Evolutionary conservation across 2,329 filamentous ascomycete species (phyloP), one percentile per base, ranked within the genome.

Genomic region (Ceratocystis papillata): DNA sequence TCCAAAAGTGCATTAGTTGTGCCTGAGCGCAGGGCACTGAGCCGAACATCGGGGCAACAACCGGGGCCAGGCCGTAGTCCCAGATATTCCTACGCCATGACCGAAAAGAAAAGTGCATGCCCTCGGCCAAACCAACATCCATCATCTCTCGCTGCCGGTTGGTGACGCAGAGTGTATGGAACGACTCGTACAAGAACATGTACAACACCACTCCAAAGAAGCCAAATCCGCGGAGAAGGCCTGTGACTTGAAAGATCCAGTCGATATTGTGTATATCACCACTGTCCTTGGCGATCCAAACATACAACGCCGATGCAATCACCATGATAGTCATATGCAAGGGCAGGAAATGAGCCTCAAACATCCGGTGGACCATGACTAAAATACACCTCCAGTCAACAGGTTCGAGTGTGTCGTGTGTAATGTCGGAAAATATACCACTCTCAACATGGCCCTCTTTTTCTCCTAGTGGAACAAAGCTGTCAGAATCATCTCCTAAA

Each of bases 341-440:
- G 0, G 87, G 86, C 28, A 89, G 76, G 72, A 89, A 89, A 73
- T 89, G 87, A 0, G 87, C 87, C 73, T 89, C 87, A 71, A 87
- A 89, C n/a, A 89, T 76, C 20, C 87, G 82, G 72, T 87, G 84
- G 72, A 81, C 79, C 41, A 89, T 78, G 64, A 82, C 80, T 69
- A 83, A 73, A 59, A 85, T 78, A 69, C 79, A 82, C 71, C 77
- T 77, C 78, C 79, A 86, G 72, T 83, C 75, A 22, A 80, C 81
- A 46, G 76, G 76, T 66, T 79, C 75, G 10, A 84, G 73, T 0
- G 76, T 80, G 65, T 80, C 80, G 67, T 79, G 79, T 8, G 76
- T 80, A 20, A 83, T 77, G 63, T 83, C 80, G 0, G 81, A 81
- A 71, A 82, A 84, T 67, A 82, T 79, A 28, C 80, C 81, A 69